These are phyloP conservation scores for Lachancea meyersii DNA, from an alignment of 805 yeast species.

Conservation along the genomic window DNA sequence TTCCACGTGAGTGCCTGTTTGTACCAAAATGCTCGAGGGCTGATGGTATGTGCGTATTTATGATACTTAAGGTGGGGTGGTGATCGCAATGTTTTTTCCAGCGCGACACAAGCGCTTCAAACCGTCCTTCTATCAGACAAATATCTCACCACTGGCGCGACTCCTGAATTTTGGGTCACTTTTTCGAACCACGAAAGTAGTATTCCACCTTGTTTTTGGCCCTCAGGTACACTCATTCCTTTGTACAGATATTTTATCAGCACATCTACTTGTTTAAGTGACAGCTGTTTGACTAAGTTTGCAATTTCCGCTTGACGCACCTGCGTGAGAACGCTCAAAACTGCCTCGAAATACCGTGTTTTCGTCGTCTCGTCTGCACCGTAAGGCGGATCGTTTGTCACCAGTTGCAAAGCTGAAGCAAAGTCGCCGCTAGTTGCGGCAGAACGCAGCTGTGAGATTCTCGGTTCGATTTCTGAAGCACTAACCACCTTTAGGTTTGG, in stretches of 20 bases:
- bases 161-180: slow-evolving; percentile 75
- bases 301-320: slow-evolving; percentile 64
- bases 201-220: slow-evolving; percentile 81
- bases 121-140: slow-evolving; percentile 81
- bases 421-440: slow-evolving; percentile 67
- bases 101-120: slow-evolving; percentile 24
- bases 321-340: slow-evolving; percentile 65
- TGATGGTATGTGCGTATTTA: not conserved
- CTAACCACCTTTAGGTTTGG: slow-evolving; percentile 47
- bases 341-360: slow-evolving; percentile 43
- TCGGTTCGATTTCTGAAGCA: slow-evolving; percentile 47
- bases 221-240: slow-evolving; percentile 71
- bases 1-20: not conserved
- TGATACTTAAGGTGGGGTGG: not conserved
- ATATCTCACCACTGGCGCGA: slow-evolving; percentile 82
- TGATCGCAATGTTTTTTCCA: not conserved
- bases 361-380: slow-evolving; percentile 53
- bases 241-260: slow-evolving; percentile 80
- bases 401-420: slow-evolving; percentile 55
- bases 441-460: slow-evolving; percentile 53
- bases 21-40: not conserved
- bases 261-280: slow-evolving; percentile 62
- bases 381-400: slow-evolving; percentile 75
- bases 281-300: slow-evolving; percentile 51
- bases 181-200: slow-evolving; percentile 90